These are phyloP conservation scores for Epithele typhae DNA, from an alignment of 768 basidiomycete genomes.

Conservation along the genomic window DNA sequence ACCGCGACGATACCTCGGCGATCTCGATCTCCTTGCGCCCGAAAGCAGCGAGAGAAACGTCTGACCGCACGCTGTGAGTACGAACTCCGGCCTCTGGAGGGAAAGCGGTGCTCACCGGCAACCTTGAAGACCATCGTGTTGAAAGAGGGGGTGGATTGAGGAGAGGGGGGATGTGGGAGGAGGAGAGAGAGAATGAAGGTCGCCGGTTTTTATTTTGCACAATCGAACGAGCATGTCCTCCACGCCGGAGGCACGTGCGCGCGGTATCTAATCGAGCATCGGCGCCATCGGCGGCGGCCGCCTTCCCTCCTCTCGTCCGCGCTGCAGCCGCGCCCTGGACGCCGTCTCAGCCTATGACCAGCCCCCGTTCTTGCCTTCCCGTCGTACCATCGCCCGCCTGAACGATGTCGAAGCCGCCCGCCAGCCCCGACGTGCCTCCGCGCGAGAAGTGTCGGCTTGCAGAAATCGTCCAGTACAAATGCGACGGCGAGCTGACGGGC, in stretches of 20 bases:
- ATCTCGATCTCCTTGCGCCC: constrained; percentile 99
- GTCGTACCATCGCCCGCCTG: too few relatives aligned
- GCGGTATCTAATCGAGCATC: neutral
- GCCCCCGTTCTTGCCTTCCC: neutral
- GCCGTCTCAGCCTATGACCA: neutral
- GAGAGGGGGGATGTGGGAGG: constrained; percentile 21
- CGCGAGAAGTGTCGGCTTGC: constrained; percentile 49
- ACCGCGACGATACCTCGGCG: constrained; percentile 68
- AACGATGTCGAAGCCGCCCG: neutral
- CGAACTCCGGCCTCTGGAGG: neutral
- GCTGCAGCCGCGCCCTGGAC: too few relatives aligned
- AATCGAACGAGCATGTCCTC: constrained; percentile 10
- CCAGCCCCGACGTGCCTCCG: neutral
- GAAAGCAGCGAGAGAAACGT: constrained; percentile 96
- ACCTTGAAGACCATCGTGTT: constrained; percentile 82
- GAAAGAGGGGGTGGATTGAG: constrained; percentile 20
- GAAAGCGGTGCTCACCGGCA: constrained; percentile 50
- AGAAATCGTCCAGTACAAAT: constrained; percentile 72
- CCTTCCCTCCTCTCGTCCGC: too few relatives aligned
- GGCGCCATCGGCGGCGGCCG: neutral
- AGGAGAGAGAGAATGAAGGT: constrained; percentile 14
- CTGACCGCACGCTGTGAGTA: constrained; percentile 33
- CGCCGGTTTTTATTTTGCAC: constrained; percentile 19
- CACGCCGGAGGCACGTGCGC: neutral
- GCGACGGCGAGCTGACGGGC: constrained; percentile 36